Conservation (phyloP, 2,329 filamentous ascomycete genomes). For the Cladosporium phlei region DNA sequence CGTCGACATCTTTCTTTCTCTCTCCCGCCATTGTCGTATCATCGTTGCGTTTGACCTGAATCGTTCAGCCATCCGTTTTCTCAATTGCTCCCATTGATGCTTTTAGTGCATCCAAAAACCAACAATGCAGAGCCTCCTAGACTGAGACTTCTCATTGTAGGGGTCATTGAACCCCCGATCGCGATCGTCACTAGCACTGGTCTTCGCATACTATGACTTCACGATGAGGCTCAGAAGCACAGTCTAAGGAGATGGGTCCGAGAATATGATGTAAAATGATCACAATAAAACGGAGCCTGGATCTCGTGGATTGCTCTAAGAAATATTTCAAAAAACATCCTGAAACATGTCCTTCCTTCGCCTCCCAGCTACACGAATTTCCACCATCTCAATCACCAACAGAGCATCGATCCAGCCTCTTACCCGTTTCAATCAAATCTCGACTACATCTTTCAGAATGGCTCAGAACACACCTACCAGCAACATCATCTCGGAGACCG, state of each 20-base stretch:
- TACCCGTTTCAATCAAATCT: neutral
- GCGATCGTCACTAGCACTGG: neutral
- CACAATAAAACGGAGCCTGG: slow-evolving; percentile 4
- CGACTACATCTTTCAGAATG: slow-evolving; percentile 3
- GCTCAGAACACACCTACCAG: slow-evolving; percentile 16
- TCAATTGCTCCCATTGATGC: no score
- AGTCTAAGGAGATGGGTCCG: neutral
- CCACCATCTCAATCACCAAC: neutral
- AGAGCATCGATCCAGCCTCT: neutral
- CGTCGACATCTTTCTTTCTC: no score
- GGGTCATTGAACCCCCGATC: slow-evolving; percentile 9
- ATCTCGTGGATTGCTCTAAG: neutral
- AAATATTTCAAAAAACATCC: neutral
- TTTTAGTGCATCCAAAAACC: no score
- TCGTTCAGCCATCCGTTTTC: no score
- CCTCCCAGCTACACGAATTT: slow-evolving; percentile 1
- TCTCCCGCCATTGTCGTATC: no score
- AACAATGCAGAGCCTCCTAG: neutral
- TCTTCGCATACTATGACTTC: slow-evolving; percentile 9
- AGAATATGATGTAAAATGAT: no score
- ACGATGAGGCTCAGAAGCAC: slow-evolving; percentile 7
- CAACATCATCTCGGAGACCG: slow-evolving; percentile 30
- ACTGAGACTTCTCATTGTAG: neutral
- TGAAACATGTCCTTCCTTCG: slow-evolving; percentile 1
- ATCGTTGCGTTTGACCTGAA: no score